phyloP scores from a whole-genome alignment of 2,329 filamentous ascomycete species.

The Cladosporium velox region DNA sequence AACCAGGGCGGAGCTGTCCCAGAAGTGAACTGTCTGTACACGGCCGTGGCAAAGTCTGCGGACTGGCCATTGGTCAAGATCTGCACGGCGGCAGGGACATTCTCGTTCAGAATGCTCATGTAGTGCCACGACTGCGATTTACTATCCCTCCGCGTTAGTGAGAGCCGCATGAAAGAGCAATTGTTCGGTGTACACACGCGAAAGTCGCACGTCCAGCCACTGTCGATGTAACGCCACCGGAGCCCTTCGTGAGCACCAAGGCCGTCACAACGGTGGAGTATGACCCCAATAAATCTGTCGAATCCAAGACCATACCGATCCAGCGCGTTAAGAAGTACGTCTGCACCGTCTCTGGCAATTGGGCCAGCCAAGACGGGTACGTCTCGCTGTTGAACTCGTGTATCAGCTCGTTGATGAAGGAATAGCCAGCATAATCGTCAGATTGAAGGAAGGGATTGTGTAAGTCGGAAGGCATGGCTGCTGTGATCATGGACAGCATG shows the following conservation, averaged over 20 bases:
- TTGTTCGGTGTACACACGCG: background rate
- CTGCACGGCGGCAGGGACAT: background rate
- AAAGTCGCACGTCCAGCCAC: background rate
- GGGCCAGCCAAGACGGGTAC: background rate
- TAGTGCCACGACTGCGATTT: background rate
- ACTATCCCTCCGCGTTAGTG: background rate
- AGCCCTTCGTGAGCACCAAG: background rate
- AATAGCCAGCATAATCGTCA: background rate
- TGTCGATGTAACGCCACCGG: background rate
- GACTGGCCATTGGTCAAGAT: background rate
- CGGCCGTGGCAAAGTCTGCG: background rate
- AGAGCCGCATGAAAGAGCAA: background rate
- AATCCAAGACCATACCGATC: background rate
- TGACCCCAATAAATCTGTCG: background rate
- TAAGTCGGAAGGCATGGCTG: background rate
- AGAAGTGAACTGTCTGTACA: background rate
- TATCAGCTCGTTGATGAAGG: background rate
- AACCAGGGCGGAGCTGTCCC: conserved; percentile 2
- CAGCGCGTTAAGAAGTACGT: background rate
- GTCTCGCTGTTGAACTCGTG: background rate
- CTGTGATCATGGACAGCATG: background rate
- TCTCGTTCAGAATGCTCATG: background rate
- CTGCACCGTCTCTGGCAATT: background rate
- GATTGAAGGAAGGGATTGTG: background rate
- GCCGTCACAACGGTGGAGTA: background rate